phyloP scores from a whole-genome alignment of 148 eudicot genomes.

The Chenopodium formosanum region DNA sequence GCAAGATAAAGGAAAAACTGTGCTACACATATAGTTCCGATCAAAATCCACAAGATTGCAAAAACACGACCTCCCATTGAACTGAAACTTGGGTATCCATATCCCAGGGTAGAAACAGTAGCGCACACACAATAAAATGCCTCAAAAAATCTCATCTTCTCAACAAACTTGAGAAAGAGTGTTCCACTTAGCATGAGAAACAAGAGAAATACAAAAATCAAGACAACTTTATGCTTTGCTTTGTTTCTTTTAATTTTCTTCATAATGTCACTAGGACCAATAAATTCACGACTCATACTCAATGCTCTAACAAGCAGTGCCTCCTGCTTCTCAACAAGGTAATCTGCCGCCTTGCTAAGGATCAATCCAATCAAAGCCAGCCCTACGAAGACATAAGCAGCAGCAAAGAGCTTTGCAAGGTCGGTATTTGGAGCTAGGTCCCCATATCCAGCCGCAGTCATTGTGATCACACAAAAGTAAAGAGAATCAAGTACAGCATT shows the following conservation, averaged over 20 bases:
- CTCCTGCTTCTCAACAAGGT: slow-evolving; percentile 78
- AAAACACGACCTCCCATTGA: slow-evolving; percentile 63
- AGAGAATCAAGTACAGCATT: slow-evolving; percentile 69
- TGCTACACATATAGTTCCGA: slow-evolving; percentile 58
- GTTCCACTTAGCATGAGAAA: slow-evolving; percentile 54
- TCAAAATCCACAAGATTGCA: slow-evolving; percentile 75
- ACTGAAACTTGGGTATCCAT: slow-evolving; percentile 74
- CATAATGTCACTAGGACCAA: slow-evolving; percentile 34
- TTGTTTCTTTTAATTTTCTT: slow-evolving; percentile 49
- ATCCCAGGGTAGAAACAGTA: slow-evolving; percentile 74
- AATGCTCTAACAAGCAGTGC: slow-evolving; percentile 45
- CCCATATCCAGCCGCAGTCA: slow-evolving; percentile 87
- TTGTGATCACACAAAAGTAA: slow-evolving; percentile 73
- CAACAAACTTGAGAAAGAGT: slow-evolving; percentile 48
- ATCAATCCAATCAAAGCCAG: slow-evolving; percentile 58
- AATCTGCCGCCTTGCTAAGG: slow-evolving; percentile 66
- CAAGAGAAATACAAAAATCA: slow-evolving; percentile 33
- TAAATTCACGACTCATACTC: slow-evolving; percentile 32
- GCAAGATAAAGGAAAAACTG: slow-evolving; percentile 67
- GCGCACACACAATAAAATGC: slow-evolving; percentile 86
- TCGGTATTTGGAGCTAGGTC: slow-evolving; percentile 60
- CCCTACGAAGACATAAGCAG: slow-evolving; percentile 73
- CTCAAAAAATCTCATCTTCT: slow-evolving; percentile 53
- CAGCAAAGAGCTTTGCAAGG: slow-evolving; percentile 60
- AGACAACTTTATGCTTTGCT: slow-evolving; percentile 46